Percentiles rank a stretch among this genome's conserved stretches.
Conservation (phyloP, 2,329 filamentous ascomycete species). For the Ophiostoma quercus region DNA sequence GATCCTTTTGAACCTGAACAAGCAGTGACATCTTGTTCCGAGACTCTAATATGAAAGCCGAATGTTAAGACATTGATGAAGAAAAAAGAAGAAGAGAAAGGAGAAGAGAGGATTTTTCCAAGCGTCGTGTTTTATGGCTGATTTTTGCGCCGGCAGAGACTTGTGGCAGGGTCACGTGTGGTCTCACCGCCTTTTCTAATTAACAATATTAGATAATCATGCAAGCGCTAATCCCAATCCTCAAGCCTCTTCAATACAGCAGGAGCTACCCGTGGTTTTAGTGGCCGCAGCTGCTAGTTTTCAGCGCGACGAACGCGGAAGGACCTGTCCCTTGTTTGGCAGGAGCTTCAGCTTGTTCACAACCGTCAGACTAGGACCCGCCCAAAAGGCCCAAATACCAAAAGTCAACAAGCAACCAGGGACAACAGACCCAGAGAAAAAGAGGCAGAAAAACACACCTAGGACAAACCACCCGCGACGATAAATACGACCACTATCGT, state of each 20-base stretch:
- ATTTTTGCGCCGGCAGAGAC: slow-evolving; percentile 9
- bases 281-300: not conserved
- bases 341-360: not conserved
- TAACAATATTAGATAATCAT: slow-evolving; percentile 6
- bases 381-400: slow-evolving; percentile 8
- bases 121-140: slow-evolving; percentile 17
- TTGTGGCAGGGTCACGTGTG: slow-evolving; percentile 19
- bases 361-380: not conserved
- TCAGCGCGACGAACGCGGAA: slow-evolving; percentile 17
- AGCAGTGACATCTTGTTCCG: slow-evolving; percentile 89
- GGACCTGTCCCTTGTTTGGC: not conserved
- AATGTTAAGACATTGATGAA: slow-evolving; percentile 63
- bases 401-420: slow-evolving; percentile 7
- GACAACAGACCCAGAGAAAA: not conserved
- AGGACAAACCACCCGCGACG: not conserved
- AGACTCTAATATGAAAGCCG: slow-evolving; percentile 99
- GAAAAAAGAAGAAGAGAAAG: slow-evolving; percentile 41
- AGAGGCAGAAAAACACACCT: not conserved
- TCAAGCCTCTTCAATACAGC: not conserved
- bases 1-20: slow-evolving; percentile 82
- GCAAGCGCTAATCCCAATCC: not conserved
- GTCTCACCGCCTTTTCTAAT: slow-evolving; percentile 15
- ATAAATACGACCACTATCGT: not conserved
- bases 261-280: slow-evolving; percentile 6
- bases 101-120: slow-evolving; percentile 27